phyloP scores from a whole-genome alignment of 805 yeast genomes.

The Candida ponderosae region DNA sequence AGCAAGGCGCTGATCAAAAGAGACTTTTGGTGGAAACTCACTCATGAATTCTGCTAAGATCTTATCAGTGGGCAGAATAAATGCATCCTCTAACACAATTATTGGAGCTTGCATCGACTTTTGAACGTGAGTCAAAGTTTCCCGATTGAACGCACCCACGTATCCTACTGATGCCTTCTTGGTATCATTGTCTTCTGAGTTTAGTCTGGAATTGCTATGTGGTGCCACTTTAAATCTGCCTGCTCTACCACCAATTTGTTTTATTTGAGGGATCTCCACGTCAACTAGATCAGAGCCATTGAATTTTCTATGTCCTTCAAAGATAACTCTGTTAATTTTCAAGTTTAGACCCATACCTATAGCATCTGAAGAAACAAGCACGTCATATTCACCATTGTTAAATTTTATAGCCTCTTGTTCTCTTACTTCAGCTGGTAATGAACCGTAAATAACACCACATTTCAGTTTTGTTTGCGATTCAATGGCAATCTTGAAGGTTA shows the following conservation, averaged over 20 bases:
- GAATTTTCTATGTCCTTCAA: constrained; percentile 60
- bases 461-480: constrained; percentile 53
- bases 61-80: constrained; percentile 73
- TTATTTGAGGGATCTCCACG: constrained; percentile 59
- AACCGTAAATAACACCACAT: constrained; percentile 92
- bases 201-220: constrained; percentile 2
- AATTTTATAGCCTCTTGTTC: constrained; percentile 75
- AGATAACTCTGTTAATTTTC: constrained; percentile 73
- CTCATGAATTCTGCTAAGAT: constrained; percentile 62
- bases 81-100: constrained; percentile 48
- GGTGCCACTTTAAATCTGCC: constrained; percentile 59
- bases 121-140: constrained; percentile 37
- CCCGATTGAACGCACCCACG: constrained; percentile 43
- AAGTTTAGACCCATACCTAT: constrained; percentile 96
- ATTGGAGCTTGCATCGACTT: constrained; percentile 44
- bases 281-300: constrained; percentile 47
- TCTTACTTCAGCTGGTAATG: constrained; percentile 92
- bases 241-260: constrained; percentile 96
- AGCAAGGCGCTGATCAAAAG: constrained; percentile 37
- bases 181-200: constrained; percentile 2
- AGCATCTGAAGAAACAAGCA: constrained; percentile 94
- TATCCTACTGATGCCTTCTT: constrained; percentile 30
- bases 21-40: constrained; percentile 44
- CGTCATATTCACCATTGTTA: constrained; percentile 70
- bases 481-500: constrained; percentile 60